Percentiles rank a stretch among this genome's conserved stretches.
Conservation (phyloP, 2,329 filamentous ascomycete species). For the Shiraia sp. region DNA sequence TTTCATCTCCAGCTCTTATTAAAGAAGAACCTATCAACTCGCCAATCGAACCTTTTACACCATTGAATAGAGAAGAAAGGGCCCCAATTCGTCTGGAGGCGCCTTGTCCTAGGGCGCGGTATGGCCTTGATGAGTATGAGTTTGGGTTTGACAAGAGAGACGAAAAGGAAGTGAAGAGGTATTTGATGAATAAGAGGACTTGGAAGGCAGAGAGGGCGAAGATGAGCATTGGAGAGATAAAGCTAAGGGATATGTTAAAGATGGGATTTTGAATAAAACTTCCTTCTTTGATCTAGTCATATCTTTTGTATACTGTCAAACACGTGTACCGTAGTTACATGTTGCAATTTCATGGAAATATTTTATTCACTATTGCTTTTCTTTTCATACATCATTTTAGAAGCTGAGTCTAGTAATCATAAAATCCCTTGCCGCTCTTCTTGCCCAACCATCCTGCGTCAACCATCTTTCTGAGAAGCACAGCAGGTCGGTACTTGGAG, state of each 20-base stretch:
- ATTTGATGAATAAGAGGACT: background rate
- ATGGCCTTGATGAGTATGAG: too few relatives aligned
- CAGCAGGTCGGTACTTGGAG: constrained; percentile 90
- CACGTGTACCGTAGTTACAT: too few relatives aligned
- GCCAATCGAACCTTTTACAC: too few relatives aligned
- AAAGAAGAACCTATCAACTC: background rate
- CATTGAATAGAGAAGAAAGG: background rate
- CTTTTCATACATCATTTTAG: background rate
- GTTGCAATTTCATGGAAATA: too few relatives aligned
- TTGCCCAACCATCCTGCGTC: constrained; percentile 97
- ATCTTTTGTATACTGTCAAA: too few relatives aligned
- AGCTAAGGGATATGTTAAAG: constrained; percentile 1
- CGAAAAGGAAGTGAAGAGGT: background rate
- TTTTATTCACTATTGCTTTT: too few relatives aligned
- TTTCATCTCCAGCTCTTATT: too few relatives aligned
- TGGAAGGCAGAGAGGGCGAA: background rate
- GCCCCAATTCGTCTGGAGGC: too few relatives aligned
- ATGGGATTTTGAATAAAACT: background rate
- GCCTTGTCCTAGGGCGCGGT: too few relatives aligned
- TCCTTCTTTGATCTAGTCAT: too few relatives aligned
- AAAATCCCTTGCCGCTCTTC: constrained; percentile 96
- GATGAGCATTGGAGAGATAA: background rate
- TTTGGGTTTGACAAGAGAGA: too few relatives aligned
- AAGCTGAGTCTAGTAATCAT: constrained; percentile 69
- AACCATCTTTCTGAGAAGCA: constrained; percentile 91